Percentiles rank a stretch among this genome's conserved stretches.
Conservation (phyloP, 345 rosid genomes). For the Euphorbia lathyris region DNA sequence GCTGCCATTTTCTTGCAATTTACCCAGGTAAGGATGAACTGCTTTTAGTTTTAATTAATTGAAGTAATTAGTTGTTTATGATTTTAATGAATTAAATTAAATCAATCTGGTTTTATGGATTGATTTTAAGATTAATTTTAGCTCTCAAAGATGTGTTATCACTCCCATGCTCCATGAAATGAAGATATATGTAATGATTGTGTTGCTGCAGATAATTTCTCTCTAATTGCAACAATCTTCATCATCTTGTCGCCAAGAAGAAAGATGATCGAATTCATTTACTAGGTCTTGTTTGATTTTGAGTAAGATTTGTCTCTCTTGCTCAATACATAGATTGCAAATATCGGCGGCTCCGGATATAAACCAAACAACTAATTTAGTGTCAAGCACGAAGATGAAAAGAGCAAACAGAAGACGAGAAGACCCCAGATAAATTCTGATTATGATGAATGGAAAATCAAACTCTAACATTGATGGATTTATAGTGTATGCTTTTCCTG, state of each 20-base stretch:
- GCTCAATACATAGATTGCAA: constrained; percentile 14
- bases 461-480: background rate
- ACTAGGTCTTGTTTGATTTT: constrained; percentile 18
- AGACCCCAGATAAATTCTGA: background rate
- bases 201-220: constrained; percentile 22
- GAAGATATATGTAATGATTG: constrained; percentile 20
- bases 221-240: constrained; percentile 30
- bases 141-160: no score
- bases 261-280: constrained; percentile 18
- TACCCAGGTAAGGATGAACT: no score
- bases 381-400: background rate
- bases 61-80: no score
- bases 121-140: constrained; percentile 32
- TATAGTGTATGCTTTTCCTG: background rate
- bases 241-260: constrained; percentile 27
- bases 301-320: constrained; percentile 29
- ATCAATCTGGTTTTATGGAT: no score
- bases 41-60: no score
- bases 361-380: background rate
- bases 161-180: background rate
- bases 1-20: no score
- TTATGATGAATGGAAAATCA: background rate
- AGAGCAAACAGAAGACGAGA: background rate
- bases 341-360: no score
- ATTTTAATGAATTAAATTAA: no score